Evolutionary conservation across 257 asterid genomes (phyloP).

Genomic region (Galeopsis tetrahit): DNA sequence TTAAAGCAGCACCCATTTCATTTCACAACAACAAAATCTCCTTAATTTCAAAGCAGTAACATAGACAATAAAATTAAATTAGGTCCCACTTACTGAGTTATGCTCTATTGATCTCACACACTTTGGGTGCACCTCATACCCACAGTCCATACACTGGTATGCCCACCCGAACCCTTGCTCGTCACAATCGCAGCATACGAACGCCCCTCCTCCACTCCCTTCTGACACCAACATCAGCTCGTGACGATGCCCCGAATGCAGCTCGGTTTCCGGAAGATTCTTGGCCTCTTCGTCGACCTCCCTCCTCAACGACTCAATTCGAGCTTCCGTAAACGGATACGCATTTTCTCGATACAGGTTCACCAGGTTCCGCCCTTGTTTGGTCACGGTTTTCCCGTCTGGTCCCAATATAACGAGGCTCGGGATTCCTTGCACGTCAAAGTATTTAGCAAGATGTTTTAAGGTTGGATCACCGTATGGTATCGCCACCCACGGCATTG

Average conservation of each 20-base stretch:
- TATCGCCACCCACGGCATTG: constrained; percentile 77
- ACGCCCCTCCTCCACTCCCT: constrained; percentile 74
- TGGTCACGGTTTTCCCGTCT: constrained; percentile 69
- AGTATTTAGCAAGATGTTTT: constrained; percentile 50
- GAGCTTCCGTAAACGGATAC: constrained; percentile 56
- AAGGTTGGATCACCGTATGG: constrained; percentile 58
- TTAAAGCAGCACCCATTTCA: no score
- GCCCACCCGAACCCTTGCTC: constrained; percentile 91
- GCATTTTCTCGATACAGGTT: constrained; percentile 62
- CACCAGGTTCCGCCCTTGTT: constrained; percentile 59
- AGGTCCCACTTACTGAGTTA: not conserved
- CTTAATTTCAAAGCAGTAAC: no score
- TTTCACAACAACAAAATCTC: no score
- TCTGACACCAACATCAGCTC: constrained; percentile 67
- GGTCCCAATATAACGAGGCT: constrained; percentile 62
- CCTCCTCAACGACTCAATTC: constrained; percentile 47
- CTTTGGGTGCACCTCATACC: constrained; percentile 78
- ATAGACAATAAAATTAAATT: not conserved
- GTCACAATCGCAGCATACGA: constrained; percentile 75
- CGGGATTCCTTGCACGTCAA: constrained; percentile 64
- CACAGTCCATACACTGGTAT: constrained; percentile 70
- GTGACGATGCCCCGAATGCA: constrained; percentile 56
- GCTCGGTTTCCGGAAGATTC: constrained; percentile 48
- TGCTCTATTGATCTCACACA: constrained; percentile 41
- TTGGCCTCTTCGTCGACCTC: constrained; percentile 53